Conservation (phyloP, 768 basidiomycete genomes). For the Rhizopogon vesiculosus region DNA sequence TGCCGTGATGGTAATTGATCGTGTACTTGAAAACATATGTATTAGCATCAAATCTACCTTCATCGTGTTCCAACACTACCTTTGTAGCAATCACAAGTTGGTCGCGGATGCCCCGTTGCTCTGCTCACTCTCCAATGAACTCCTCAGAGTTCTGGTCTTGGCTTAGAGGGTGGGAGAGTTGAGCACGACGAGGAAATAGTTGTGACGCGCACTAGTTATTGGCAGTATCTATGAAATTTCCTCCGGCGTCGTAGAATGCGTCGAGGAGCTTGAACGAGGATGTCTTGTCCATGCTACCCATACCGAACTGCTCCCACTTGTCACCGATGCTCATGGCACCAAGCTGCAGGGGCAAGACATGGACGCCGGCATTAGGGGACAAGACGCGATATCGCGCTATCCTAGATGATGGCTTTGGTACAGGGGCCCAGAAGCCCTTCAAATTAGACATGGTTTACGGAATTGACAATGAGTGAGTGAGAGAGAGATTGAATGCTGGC, state of each 20-base stretch:
- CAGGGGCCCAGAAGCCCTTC: slow-evolving; percentile 2
- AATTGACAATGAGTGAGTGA: too few species aligned
- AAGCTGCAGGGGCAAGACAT: slow-evolving; percentile 38
- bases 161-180: slow-evolving; percentile 15
- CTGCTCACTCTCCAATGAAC: slow-evolving; percentile 49
- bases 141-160: slow-evolving; percentile 54
- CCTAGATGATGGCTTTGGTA: slow-evolving; percentile 21
- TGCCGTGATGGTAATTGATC: slow-evolving; percentile 11
- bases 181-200: not conserved
- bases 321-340: slow-evolving; percentile 43
- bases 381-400: slow-evolving; percentile 31
- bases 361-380: slow-evolving; percentile 32
- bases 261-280: slow-evolving; percentile 42
- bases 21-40: slow-evolving; percentile 10
- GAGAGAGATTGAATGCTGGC: too few species aligned
- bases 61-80: slow-evolving; percentile 12
- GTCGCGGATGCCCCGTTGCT: slow-evolving; percentile 37
- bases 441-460: not conserved
- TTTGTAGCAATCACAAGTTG: slow-evolving; percentile 48
- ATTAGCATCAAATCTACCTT: not conserved
- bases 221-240: slow-evolving; percentile 47
- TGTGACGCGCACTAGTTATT: slow-evolving; percentile 33
- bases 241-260: slow-evolving; percentile 38
- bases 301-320: slow-evolving; percentile 25
- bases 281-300: slow-evolving; percentile 39